Base-by-base conservation (phyloP, 2,329 filamentous ascomycete species). In the Cylindrodendrum hubeiense region DNA sequence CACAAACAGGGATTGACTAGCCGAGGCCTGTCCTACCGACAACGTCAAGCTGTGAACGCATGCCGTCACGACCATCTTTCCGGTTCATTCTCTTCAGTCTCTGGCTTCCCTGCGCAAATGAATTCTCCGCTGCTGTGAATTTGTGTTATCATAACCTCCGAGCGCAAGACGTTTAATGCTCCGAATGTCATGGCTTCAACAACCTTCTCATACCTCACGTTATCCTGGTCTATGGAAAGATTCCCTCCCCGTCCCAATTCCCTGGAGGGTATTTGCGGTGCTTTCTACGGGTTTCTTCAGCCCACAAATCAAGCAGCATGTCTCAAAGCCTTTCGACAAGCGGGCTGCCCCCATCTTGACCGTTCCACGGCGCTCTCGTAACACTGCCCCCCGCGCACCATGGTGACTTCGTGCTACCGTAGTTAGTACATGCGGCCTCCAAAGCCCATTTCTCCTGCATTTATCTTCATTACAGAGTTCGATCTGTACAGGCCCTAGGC, bases 1-100 rank as follows among this genome's bases (percentile, higher is more conserved):
- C 28, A 89, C 85, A 28, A 90, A 90, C 74, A 80, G 82, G 74
- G 85, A 84, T 28, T 75, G 71, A 75, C 73, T 75, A 72, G 66
- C 68, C 63, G 70, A 67, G 60, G 57, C 58, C 60, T 63, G 65
- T 52, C 63, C 65, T 60, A 67, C 60, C 51, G 56, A 53, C 44
- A 67, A 69, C 60, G 53, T 54, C 69, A 74, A 69, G 65, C 56
- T 74, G 43, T 74, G 59, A 70, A 70, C 37, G n/a, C 24, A 56
- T 47, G 28, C 22, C 34, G 52, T 21, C 21, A 34, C 28, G n/a
- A 46, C 22, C 43, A 39, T 37, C 47, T 22, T 49, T 26, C 37
- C 26, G 17, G 9, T 24, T 52, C 43, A 37, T 22, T 44, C 15
- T 22, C 51, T 37, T 60, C 17, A 30, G n/a, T 34, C 43, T 54